Base-by-base conservation (phyloP, 139 green algal species). In the Asterochloris sp. region DNA sequence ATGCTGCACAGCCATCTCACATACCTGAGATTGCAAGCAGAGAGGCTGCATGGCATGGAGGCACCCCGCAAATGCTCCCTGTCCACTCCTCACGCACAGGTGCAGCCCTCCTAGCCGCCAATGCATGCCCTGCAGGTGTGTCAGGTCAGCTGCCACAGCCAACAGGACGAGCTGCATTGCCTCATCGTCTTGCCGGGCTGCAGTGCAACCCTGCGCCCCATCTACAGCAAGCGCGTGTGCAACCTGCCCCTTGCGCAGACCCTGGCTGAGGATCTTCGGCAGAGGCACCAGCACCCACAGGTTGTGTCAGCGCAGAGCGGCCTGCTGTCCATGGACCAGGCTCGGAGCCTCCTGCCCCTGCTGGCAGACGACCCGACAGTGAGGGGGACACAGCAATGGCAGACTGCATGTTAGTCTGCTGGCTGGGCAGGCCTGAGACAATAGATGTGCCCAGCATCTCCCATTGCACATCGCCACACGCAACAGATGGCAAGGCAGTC, bases 281-380 rank as follows among this genome's bases (percentile, higher is more conserved):
- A 74, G 26, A 19, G 12, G 10, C 4, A 24, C 66, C 19, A 24
- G 66, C 66, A 73, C 1, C 4, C 38, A 54, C 27, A 0, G 12
- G 63, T 11, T 62, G 61, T 73, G 28, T 12, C 78, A 61, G 24
- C 47, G 14, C 79, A 85, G 83, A 82, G 78, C 66, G 83, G 83
- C 21, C 67, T 87, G 15, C 67, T 87, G 10, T 82, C 83, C 61
- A 85, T 87, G 83, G 83, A 87, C 60, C 83, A 80, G 16, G 83
- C 79, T 68, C 74, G 83, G 21, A 82, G 26, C 28, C 66, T 85
- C 27, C 79, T 87, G 54, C 83, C 79, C 11, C 66, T 87, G 60
- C 73, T 78, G 28, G 79, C 74, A 54, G 64, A 29, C 63, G 79
- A 87, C 15, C n/a, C 74, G 0, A 60, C 54, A 12, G 78, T 83